A percentile compares a stretch with the other conserved stretches of the same genome.
These are phyloP conservation scores for Ilex paraguariensis DNA, from an alignment of 305 asterid genomes.

Conservation along the genomic window DNA sequence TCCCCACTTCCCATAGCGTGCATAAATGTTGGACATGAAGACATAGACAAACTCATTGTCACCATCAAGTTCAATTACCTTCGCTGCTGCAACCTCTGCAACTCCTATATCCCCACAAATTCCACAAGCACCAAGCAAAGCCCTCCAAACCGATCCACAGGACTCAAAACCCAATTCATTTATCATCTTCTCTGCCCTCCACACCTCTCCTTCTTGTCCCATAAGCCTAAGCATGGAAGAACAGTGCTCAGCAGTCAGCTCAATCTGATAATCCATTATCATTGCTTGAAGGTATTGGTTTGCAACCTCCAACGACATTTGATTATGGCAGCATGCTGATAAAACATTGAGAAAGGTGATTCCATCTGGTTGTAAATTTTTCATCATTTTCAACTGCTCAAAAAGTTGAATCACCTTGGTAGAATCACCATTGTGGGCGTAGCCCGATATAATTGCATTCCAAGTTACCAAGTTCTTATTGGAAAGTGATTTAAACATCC, in stretches of 20 bases:
- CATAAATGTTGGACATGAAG: slow-evolving; percentile 60
- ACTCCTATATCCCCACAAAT: slow-evolving; percentile 40
- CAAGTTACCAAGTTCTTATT: slow-evolving; percentile 64
- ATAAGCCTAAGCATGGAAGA: slow-evolving; percentile 54
- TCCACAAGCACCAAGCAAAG: slow-evolving; percentile 59
- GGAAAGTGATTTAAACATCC: slow-evolving; percentile 33
- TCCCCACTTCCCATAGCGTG: slow-evolving; percentile 46
- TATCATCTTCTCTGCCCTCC: slow-evolving; percentile 50
- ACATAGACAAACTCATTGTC: slow-evolving; percentile 55
- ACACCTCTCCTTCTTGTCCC: slow-evolving; percentile 55
- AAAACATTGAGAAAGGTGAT: slow-evolving; percentile 64
- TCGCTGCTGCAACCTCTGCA: slow-evolving; percentile 56
- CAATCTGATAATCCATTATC: slow-evolving; percentile 44
- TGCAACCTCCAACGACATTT: slow-evolving; percentile 31
- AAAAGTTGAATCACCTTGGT: slow-evolving; percentile 45
- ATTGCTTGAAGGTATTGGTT: slow-evolving; percentile 38
- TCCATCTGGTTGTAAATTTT: slow-evolving; percentile 49
- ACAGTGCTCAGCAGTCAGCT: slow-evolving; percentile 65
- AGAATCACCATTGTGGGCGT: slow-evolving; percentile 38
- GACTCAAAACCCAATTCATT: slow-evolving; percentile 33
- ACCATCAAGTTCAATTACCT: slow-evolving; percentile 47
- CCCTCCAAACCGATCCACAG: slow-evolving; percentile 59
- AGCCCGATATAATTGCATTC: slow-evolving; percentile 29
- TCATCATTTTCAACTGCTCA: slow-evolving; percentile 32
- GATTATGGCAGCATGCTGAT: slow-evolving; percentile 63